phyloP scores from a whole-genome alignment of 1,284 basidiomycete species.

The Rhodotorula sp. region DNA sequence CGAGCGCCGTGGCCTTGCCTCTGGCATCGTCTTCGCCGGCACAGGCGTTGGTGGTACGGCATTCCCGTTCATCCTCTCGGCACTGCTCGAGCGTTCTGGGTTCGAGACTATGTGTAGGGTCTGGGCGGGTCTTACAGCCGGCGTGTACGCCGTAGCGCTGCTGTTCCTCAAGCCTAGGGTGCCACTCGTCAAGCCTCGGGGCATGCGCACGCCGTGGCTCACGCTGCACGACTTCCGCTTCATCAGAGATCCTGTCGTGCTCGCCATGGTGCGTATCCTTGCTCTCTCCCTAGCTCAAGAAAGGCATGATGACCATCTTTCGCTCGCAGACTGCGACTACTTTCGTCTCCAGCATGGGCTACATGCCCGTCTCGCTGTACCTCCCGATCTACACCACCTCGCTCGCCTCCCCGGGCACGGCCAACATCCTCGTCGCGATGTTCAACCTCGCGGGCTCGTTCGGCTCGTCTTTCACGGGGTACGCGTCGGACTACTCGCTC shows the following conservation, averaged over 20 bases:
- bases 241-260: constrained; percentile 18
- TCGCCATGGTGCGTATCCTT: constrained; percentile 23
- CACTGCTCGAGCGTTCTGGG: constrained; percentile 18
- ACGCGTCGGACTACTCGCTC: constrained; percentile 9
- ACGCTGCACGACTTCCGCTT: constrained; percentile 23
- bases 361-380: constrained; percentile 33
- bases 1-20: constrained; percentile 22
- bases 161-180: constrained; percentile 28
- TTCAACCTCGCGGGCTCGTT: constrained; percentile 18
- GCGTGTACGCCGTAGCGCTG: constrained; percentile 14
- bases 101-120: constrained; percentile 31
- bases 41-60: constrained; percentile 29
- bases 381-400: constrained; percentile 26
- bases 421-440: constrained; percentile 8
- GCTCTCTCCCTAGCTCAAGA: not conserved
- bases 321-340: constrained; percentile 17
- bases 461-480: constrained; percentile 21
- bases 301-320: not conserved
- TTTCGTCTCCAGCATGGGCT: constrained; percentile 25
- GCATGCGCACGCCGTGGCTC: constrained; percentile 16
- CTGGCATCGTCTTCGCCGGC: constrained; percentile 29
- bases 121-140: constrained; percentile 24
- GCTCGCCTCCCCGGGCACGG: constrained; percentile 3
- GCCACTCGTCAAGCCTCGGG: constrained; percentile 15
- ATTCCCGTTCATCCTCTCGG: constrained; percentile 21